Conservation (phyloP, 1,139 yeast species). For the Geotrichum candidum region DNA sequence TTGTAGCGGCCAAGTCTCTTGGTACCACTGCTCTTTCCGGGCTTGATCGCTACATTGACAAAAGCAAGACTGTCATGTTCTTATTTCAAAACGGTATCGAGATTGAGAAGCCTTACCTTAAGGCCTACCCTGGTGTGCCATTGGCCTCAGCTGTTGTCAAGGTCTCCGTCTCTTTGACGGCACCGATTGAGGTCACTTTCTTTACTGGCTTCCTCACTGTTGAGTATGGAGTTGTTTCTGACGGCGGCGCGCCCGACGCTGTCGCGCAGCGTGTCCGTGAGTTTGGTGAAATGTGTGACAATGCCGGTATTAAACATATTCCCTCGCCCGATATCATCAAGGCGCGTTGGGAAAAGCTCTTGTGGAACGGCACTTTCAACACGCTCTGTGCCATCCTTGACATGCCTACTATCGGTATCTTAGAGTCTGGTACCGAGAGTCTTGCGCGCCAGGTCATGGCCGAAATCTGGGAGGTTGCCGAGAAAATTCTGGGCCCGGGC, state of each 20-base stretch:
- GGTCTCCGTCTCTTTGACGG: conserved; percentile 19
- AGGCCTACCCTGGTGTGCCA: conserved; percentile 21
- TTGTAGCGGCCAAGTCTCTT: conserved; percentile 22
- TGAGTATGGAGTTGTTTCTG: conserved; percentile 20
- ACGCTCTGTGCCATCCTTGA: conserved; percentile 22
- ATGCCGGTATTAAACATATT: conserved; percentile 15
- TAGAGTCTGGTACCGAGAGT: conserved; percentile 17
- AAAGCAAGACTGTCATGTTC: conserved; percentile 19
- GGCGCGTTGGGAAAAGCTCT: conserved; percentile 24
- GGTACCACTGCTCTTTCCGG: conserved; percentile 19
- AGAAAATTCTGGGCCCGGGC: conserved; percentile 18
- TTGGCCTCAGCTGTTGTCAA: conserved; percentile 23
- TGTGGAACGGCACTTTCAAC: conserved; percentile 28
- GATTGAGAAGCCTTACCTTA: conserved; percentile 23
- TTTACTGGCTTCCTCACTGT: conserved; percentile 13
- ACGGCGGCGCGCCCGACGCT: conserved; percentile 4
- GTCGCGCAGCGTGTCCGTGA: conserved; percentile 3
- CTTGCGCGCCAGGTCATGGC: conserved; percentile 17
- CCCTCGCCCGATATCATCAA: conserved; percentile 17
- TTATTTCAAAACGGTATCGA: conserved; percentile 28
- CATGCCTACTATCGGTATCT: conserved; percentile 17
- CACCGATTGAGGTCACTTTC: conserved; percentile 16
- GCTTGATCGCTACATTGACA: conserved; percentile 20
- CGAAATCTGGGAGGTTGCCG: conserved; percentile 24
- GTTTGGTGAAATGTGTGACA: conserved; percentile 12